Evolutionary conservation across 2,329 filamentous ascomycete species (phyloP), one percentile per base, ranked within the genome.

Genomic region (Phialocephala subalpina): DNA sequence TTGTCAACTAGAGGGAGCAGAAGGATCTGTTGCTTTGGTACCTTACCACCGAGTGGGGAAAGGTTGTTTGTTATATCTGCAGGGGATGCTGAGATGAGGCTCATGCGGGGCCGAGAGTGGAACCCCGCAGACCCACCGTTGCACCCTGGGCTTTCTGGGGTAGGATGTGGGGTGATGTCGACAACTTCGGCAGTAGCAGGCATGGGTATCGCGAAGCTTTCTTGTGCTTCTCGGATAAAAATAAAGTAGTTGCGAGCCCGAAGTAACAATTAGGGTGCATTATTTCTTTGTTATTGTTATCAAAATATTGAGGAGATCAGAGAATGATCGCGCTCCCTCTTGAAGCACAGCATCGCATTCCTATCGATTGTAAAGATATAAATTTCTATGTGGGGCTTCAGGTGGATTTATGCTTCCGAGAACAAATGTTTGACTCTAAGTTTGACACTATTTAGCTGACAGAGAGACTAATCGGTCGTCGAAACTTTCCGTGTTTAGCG

Each of bases 161-260:
- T 53, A 53, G 18, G 18, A 25, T 53, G 49, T 53, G 49, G 49
- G 49, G 49, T 53, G 7, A 16, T 25, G n/a, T 22, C 11, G n/a
- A 11, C 3, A 25, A 18, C 42, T 45, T 45, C 42, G 7, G 8
- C 20, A 7, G 18, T 7, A 3, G 14, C 16, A 7, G 20, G 8
- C 7, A 14, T 45, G 18, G 16, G 42, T 45, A 45, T n/a, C n/a
- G 20, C 20, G 12, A n/a, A 22, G 20, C 6, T 49, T 22, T 22
- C n/a, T 49, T n/a, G 8, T 49, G n/a, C 45, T 49, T 49, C n/a
- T 49, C 45, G 45, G 45, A n/a, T 49, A 22, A 22, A 49, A 49
- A 49, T 3, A 25, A 49, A 25, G 4, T 33, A 33, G 9, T 33
- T 33, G 29, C 29, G 29, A 33, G 29, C 45, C n/a, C n/a, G 45